Percentiles rank a stretch among this genome's conserved stretches.
These are phyloP conservation scores for Torulaspora microellipsoides DNA, from an alignment of 805 yeast species.

Conservation along the genomic window DNA sequence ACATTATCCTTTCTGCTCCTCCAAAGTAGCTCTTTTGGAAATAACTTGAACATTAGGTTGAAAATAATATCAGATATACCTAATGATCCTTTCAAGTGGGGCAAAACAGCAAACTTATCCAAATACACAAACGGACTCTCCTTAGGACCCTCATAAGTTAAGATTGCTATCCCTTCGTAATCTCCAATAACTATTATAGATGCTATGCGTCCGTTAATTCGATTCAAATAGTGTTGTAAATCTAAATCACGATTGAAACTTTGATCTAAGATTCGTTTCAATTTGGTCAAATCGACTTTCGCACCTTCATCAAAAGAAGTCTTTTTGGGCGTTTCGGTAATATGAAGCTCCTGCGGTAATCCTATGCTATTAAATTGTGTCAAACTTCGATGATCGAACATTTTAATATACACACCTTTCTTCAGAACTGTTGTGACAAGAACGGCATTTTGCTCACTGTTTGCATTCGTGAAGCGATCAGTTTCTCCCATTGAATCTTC, in stretches of 20 bases:
- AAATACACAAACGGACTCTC: slow-evolving; percentile 59
- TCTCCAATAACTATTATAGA: slow-evolving; percentile 84
- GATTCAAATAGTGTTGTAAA: slow-evolving; percentile 54
- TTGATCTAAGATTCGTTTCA: slow-evolving; percentile 63
- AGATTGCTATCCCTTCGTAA: slow-evolving; percentile 91
- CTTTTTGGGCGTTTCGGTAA: background rate
- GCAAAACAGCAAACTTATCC: slow-evolving; percentile 90
- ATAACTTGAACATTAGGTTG: slow-evolving; percentile 65
- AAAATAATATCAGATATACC: slow-evolving; percentile 93
- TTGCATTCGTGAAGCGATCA: slow-evolving; percentile 2
- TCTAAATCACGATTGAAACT: slow-evolving; percentile 74
- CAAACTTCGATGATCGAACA: slow-evolving; percentile 23
- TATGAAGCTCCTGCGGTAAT: slow-evolving; percentile 19
- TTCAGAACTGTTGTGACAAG: slow-evolving; percentile 68
- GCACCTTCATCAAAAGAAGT: background rate
- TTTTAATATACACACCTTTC: slow-evolving; percentile 52
- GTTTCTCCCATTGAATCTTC: slow-evolving; percentile 3
- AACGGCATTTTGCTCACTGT: slow-evolving; percentile 21
- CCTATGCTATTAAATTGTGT: slow-evolving; percentile 25
- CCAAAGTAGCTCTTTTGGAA: slow-evolving; percentile 79
- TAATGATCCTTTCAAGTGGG: slow-evolving; percentile 79
- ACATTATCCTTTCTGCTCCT: slow-evolving; percentile 83
- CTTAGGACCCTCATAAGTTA: slow-evolving; percentile 67
- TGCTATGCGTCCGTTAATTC: slow-evolving; percentile 66
- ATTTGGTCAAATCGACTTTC: slow-evolving; percentile 49